A percentile compares a stretch with the other conserved stretches of the same genome.
Conservation (phyloP, 306 rosid genomes). For the Rosa chinensis region DNA sequence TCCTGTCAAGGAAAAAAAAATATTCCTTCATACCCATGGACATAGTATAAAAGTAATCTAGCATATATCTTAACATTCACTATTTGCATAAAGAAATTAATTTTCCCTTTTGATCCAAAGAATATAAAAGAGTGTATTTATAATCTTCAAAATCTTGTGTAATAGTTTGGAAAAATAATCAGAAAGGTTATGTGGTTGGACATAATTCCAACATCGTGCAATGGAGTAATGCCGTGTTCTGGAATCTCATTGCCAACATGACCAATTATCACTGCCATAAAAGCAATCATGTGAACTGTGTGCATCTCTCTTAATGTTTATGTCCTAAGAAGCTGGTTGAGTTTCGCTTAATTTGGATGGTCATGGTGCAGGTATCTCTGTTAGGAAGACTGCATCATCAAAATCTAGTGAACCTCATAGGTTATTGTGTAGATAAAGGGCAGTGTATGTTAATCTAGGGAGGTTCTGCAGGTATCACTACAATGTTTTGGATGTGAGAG, state of each 20-base stretch:
- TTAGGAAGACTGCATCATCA: conserved; percentile 97
- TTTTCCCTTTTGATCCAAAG: neutral
- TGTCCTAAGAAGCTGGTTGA: conserved; percentile 6
- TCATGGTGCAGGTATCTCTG: conserved; percentile 66
- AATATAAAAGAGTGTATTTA: neutral
- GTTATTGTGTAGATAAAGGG: conserved; percentile 94
- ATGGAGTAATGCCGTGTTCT: neutral
- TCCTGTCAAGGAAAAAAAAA: neutral
- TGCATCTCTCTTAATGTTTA: neutral
- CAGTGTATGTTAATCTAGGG: conserved; percentile 52
- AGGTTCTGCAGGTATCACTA: conserved; percentile 34
- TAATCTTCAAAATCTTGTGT: neutral
- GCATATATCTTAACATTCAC: neutral
- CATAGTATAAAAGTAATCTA: neutral
- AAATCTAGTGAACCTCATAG: conserved; percentile 91
- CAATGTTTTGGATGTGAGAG: conserved; percentile 34
- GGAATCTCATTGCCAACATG: neutral
- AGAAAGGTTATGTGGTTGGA: neutral
- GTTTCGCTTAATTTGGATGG: conserved; percentile 16
- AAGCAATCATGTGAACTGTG: neutral
- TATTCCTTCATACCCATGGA: neutral
- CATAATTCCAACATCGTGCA: too few relatives aligned
- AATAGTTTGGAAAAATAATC: neutral
- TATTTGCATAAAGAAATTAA: neutral
- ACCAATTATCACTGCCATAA: neutral